Evolutionary conservation across 2,329 filamentous ascomycete genomes (phyloP), one percentile per base, ranked within the genome.

Genomic region (Didymella pinodella): DNA sequence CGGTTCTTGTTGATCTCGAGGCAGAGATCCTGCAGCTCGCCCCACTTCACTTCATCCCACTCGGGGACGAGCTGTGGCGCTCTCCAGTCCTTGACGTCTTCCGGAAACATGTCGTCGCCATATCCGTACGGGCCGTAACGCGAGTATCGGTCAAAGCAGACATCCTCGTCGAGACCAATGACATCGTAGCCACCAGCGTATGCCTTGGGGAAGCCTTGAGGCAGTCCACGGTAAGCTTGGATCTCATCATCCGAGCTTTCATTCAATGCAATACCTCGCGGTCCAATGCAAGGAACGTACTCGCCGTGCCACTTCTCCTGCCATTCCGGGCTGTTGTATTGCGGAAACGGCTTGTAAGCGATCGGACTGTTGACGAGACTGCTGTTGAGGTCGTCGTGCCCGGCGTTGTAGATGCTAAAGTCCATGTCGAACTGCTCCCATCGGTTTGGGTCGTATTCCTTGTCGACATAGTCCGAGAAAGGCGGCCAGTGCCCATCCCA

Each of bases 41-140:
- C 88, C 91, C 91, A 95, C 62, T 86, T 83, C 31, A 92, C 84
- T 26, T 81, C 79, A 28, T 85, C 80, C 88, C 90, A 93, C 22
- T 87, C 79, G 7, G 86, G 75, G 2, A 73, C 66, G 11, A 63
- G 65, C 48, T 70, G 31, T 59, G 73, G 59, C 75, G 76, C 61
- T 48, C 72, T 73, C 79, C 79, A 81, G 43, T 77, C 65, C 20
- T 70, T 66, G 43, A 82, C 77, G 40, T 84, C 81, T 54, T 83
- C 83, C 3, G 73, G 70, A 25, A 81, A 77, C 52, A 83, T 81
- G 51, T 84, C 82, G 26, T 83, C 79, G 2, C 77, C 77, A 63
- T 86, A 79, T 2, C 88, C 87, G 65, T 91, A 91, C 20, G 83
- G 77, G 5, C 79, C 78, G 50, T 81, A 82, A 29, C 80, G 77